Percentiles rank a stretch among this genome's conserved stretches.
These are phyloP conservation scores for Saturnispora serradocipensis DNA, from an alignment of 805 yeast genomes.

Conservation along the genomic window DNA sequence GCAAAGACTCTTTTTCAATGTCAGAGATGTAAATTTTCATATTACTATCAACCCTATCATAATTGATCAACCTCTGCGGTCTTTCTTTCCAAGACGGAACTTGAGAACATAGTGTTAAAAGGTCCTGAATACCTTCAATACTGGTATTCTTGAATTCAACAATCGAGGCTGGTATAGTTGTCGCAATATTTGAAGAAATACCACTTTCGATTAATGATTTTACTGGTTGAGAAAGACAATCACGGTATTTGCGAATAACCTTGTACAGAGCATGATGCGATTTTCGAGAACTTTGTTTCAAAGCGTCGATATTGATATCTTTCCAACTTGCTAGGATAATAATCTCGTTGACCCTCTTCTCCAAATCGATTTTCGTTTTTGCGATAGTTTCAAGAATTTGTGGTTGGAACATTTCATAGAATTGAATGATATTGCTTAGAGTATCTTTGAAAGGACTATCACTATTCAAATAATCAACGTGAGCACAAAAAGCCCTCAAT, in stretches of 20 bases:
- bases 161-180: background rate
- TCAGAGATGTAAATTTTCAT: slow-evolving; percentile 40
- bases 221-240: slow-evolving; percentile 43
- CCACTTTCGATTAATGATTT: slow-evolving; percentile 53
- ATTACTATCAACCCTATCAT: slow-evolving; percentile 41
- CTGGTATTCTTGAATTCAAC: slow-evolving; percentile 2
- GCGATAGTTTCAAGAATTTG: slow-evolving; percentile 38
- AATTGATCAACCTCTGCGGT: slow-evolving; percentile 46
- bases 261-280: slow-evolving; percentile 83
- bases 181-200: slow-evolving; percentile 18
- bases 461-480: slow-evolving; percentile 31
- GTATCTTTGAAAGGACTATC: slow-evolving; percentile 29
- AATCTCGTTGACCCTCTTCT: slow-evolving; percentile 76
- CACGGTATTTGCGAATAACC: slow-evolving; percentile 72
- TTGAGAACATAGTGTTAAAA: slow-evolving; percentile 21
- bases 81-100: slow-evolving; percentile 46
- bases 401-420: slow-evolving; percentile 57
- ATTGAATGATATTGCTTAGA: slow-evolving; percentile 48
- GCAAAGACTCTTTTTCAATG: slow-evolving; percentile 30
- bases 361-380: slow-evolving; percentile 43
- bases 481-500: slow-evolving; percentile 54
- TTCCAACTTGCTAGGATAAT: slow-evolving; percentile 93
- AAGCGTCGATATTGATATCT: slow-evolving; percentile 87
- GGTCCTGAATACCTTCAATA: slow-evolving; percentile 1
- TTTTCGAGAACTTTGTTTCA: slow-evolving; percentile 85